These are phyloP conservation scores for Coemansia sp. DNA, from an alignment of 192 early-diverging fungal species.

Conservation along the genomic window DNA sequence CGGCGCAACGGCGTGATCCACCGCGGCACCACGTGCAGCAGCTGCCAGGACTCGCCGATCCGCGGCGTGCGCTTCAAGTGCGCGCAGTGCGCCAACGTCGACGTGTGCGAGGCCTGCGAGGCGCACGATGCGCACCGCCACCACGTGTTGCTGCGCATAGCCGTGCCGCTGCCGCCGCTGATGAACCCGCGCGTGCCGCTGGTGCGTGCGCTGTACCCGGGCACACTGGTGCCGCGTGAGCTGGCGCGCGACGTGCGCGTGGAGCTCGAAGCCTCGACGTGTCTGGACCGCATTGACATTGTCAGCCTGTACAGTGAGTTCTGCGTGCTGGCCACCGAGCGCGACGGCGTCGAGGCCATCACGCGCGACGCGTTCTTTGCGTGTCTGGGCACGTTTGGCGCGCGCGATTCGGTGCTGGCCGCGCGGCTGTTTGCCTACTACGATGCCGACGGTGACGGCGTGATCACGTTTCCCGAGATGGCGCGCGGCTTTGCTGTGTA, in stretches of 20 bases:
- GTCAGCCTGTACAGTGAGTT: slow-evolving; percentile 85
- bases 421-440: slow-evolving; percentile 85
- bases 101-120: slow-evolving; percentile 92
- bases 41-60: slow-evolving; percentile 82
- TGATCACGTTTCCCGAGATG: slow-evolving; percentile 80
- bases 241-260: slow-evolving; percentile 6
- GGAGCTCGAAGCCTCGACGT: slow-evolving; percentile 14
- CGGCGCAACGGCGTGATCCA: slow-evolving; percentile 58
- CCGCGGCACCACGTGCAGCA: slow-evolving; percentile 89
- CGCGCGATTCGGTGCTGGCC: slow-evolving; percentile 79
- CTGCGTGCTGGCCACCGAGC: slow-evolving; percentile 65
- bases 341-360: slow-evolving; percentile 66
- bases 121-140: slow-evolving; percentile 74
- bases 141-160: slow-evolving; percentile 87
- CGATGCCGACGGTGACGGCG: slow-evolving; percentile 75
- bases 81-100: slow-evolving; percentile 88
- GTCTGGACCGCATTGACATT: slow-evolving; percentile 76
- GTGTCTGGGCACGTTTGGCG: slow-evolving; percentile 81
- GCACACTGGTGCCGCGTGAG: slow-evolving; percentile 29
- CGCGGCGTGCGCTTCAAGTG: slow-evolving; percentile 91
- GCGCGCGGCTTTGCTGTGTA: slow-evolving; percentile 75
- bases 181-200: slow-evolving; percentile 73
- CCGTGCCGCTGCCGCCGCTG: slow-evolving; percentile 87
- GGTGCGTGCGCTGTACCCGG: slow-evolving; percentile 75
- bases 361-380: slow-evolving; percentile 72